Conservation (phyloP, 2,329 filamentous ascomycete species). For the Diplodia scrobiculata region DNA sequence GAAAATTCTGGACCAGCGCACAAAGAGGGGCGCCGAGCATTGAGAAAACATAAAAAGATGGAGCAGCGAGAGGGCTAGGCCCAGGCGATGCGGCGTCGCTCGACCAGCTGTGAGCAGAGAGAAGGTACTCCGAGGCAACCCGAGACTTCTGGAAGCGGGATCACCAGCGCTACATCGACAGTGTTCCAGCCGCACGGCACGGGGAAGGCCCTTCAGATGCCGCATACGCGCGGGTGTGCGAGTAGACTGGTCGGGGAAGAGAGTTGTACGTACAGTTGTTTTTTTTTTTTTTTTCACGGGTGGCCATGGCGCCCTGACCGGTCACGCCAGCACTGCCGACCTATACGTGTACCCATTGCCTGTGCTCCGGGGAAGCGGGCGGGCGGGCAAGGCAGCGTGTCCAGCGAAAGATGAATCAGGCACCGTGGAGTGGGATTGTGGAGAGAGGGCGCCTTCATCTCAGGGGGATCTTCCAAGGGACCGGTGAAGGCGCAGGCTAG, state of each 20-base stretch:
- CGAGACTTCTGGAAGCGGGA: conserved; percentile 19
- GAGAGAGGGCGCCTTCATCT: conserved; percentile 16
- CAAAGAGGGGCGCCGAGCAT: not conserved
- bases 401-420: conserved; percentile 15
- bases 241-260: conserved; percentile 1
- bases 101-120: not conserved
- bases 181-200: conserved; percentile 12
- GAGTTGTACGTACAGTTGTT: conserved; percentile 3
- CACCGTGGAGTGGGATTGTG: conserved; percentile 21
- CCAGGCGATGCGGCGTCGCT: conserved; percentile 15
- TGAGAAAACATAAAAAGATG: conserved; percentile 6
- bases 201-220: conserved; percentile 5
- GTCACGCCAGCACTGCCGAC: conserved; percentile 9
- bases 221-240: conserved; percentile 8
- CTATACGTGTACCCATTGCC: conserved; percentile 15
- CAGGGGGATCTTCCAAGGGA: conserved; percentile 26
- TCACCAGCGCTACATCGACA: conserved; percentile 7
- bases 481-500: conserved; percentile 15
- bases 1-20: conserved; percentile 1
- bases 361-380: conserved; percentile 23
- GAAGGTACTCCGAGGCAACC: conserved; percentile 15
- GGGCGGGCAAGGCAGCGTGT: conserved; percentile 1
- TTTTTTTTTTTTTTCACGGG: conserved; percentile 10
- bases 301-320: conserved; percentile 21
- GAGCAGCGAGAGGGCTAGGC: conserved; percentile 12